Base-by-base conservation (phyloP, 2,329 filamentous ascomycete species). In the Fusarium illudens region DNA sequence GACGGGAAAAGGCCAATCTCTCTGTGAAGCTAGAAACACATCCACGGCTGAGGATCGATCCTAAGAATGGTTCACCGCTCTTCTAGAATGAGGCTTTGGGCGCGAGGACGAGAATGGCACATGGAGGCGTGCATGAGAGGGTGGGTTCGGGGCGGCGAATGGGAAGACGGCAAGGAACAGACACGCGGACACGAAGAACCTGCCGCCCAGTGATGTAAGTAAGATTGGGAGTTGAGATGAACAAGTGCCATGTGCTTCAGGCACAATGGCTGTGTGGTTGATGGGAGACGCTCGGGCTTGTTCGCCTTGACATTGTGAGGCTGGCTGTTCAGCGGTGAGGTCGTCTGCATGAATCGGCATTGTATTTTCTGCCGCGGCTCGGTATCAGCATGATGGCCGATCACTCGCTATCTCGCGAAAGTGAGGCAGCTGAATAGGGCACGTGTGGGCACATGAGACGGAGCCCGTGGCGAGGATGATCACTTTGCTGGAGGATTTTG, bases 21-120 rank as follows among this genome's bases (percentile, higher is more conserved):
- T 51, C 13, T 20, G 19, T 36, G 48, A 61, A 42, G 42, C 29
- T 33, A 49, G 56, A 62, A 30, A 11, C 52, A 11, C 17, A 37
- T 60, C 57, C 56, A 58, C 30, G 57, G 54, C 50, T 49, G 57
- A 58, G 53, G 59, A 59, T 44, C 60, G 59, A 63, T 58, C 51
- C 33, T 10, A 33, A 22, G n/a, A 27, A 54, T 32, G 25, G 20
- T 69, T 69, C 67, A 69, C 67, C 67, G 67, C 67, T 69, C 57
- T 70, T 69, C 67, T 58, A 64, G 67, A 70, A 70, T 22, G 59
- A 53, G 67, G 63, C 51, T 55, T 55, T 30, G 22, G 32, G 50
- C 36, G 51, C 57, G 44, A 51, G 39, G 17, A 37, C 29, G n/a
- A 63, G 42, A 48, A 30, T 49, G 52, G 33, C 63, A 39, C 55